These are phyloP conservation scores for Cladosporium velox DNA, from an alignment of 2,329 filamentous ascomycete genomes.

Conservation along the genomic window DNA sequence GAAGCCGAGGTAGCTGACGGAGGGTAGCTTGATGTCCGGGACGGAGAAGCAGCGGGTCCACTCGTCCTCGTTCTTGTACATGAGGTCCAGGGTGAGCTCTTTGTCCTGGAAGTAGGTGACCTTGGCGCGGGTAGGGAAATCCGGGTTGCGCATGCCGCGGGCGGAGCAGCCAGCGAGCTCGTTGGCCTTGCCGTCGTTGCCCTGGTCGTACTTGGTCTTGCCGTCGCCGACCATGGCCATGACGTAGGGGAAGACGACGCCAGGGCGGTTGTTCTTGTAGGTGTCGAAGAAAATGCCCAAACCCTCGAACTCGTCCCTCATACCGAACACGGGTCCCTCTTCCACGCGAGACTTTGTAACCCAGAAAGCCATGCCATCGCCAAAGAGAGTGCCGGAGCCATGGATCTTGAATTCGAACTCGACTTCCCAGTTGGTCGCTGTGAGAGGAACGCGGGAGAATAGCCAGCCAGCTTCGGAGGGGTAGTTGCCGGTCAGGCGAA, in stretches of 20 bases:
- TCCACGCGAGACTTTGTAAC: slow-evolving; percentile 88
- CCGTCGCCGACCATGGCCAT: slow-evolving; percentile 99
- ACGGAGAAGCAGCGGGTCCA: slow-evolving; percentile 89
- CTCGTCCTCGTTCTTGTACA: slow-evolving; percentile 87
- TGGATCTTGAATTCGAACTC: slow-evolving; percentile 94
- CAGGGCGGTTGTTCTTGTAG: slow-evolving; percentile 98
- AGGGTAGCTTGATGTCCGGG: slow-evolving; percentile 70
- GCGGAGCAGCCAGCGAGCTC: slow-evolving; percentile 95
- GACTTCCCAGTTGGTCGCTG: slow-evolving; percentile 98
- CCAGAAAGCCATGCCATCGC: slow-evolving; percentile 98
- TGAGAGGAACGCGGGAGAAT: slow-evolving; percentile 90
- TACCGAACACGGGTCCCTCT: slow-evolving; percentile 82
- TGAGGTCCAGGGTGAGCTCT: slow-evolving; percentile 82
- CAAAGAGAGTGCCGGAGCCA: slow-evolving; percentile 85
- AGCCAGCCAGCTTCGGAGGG: slow-evolving; percentile 91
- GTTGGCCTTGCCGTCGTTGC: slow-evolving; percentile 88
- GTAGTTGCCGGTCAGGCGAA: slow-evolving; percentile 87
- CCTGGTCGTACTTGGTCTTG: slow-evolving; percentile 84
- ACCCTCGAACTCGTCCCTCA: slow-evolving; percentile 85
- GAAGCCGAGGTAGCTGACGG: slow-evolving; percentile 65
- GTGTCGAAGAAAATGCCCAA: slow-evolving; percentile 96
- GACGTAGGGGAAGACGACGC: slow-evolving; percentile 92
- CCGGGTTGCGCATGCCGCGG: slow-evolving; percentile 78
- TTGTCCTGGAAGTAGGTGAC: slow-evolving; percentile 98
- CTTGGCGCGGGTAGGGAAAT: slow-evolving; percentile 77